Evolutionary conservation across 2,329 filamentous ascomycete species (phyloP).

Genomic region (Exutisphaerella laricina): DNA sequence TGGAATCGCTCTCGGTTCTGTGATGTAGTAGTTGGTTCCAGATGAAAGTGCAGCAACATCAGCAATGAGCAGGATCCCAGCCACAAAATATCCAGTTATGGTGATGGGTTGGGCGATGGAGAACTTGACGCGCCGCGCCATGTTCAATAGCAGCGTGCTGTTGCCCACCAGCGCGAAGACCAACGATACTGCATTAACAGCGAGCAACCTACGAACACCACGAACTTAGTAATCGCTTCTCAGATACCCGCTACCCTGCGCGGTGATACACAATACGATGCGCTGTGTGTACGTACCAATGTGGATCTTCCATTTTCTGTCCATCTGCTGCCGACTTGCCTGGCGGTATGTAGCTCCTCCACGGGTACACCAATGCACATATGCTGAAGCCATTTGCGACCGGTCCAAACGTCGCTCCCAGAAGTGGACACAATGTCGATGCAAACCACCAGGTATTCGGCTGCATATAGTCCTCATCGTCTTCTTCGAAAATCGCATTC

Average conservation of each 20-base stretch:
- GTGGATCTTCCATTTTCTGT: conserved; percentile 47
- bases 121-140: conserved; percentile 53
- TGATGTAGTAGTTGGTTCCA: conserved; percentile 40
- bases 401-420: conserved; percentile 45
- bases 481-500: conserved; percentile 39
- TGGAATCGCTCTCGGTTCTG: conserved; percentile 30
- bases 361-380: conserved; percentile 51
- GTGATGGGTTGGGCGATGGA: conserved; percentile 54
- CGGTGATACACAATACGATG: no score
- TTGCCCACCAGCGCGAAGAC: conserved; percentile 52
- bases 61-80: conserved; percentile 50
- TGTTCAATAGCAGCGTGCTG: conserved; percentile 52
- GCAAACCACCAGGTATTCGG: conserved; percentile 55
- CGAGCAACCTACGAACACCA: no score
- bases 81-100: conserved; percentile 54
- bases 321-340: conserved; percentile 33
- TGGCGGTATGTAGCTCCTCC: conserved; percentile 40
- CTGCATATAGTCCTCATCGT: conserved; percentile 39
- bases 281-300: no score
- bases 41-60: conserved; percentile 46
- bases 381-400: conserved; percentile 37
- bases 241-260: no score
- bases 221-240: no score
- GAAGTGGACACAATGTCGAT: conserved; percentile 52
- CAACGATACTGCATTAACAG: conserved; percentile 53